Conservation (phyloP, 2,329 filamentous ascomycete genomes). For the Cercospora sojina region DNA sequence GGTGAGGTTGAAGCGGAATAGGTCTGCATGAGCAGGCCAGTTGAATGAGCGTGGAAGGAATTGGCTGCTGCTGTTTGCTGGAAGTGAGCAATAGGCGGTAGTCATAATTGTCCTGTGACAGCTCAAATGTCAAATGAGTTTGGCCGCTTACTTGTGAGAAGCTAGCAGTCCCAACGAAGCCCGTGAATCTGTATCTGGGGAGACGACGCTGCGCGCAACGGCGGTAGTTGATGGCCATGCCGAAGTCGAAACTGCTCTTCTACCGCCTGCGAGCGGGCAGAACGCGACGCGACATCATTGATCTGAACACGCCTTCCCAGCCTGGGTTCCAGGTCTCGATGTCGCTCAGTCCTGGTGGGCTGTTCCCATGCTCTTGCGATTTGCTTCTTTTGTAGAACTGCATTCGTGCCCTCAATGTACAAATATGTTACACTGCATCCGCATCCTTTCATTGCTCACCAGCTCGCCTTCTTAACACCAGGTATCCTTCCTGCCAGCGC, state of each 20-base stretch:
- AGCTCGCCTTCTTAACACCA: conserved; percentile 93
- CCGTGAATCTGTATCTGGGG: not conserved
- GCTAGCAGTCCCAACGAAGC: not conserved
- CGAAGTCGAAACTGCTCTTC: not conserved
- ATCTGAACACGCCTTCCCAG: not conserved
- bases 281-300: not conserved
- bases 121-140: not conserved
- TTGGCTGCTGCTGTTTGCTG: not conserved
- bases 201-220: not conserved
- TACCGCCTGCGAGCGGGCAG: not conserved
- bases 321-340: not conserved
- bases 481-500: conserved; percentile 82
- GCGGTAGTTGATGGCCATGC: not conserved
- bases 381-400: not conserved
- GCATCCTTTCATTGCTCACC: conserved; percentile 54
- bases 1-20: not conserved
- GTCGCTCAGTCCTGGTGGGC: not conserved
- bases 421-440: not conserved
- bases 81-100: not conserved
- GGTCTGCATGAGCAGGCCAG: not conserved
- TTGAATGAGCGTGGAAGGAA: not conserved
- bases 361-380: not conserved
- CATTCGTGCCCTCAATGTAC: not conserved
- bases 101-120: not conserved
- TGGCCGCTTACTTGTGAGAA: not conserved